Evolutionary conservation across 768 basidiomycete species (phyloP).

Genomic region (Tephrocybe sp.): DNA sequence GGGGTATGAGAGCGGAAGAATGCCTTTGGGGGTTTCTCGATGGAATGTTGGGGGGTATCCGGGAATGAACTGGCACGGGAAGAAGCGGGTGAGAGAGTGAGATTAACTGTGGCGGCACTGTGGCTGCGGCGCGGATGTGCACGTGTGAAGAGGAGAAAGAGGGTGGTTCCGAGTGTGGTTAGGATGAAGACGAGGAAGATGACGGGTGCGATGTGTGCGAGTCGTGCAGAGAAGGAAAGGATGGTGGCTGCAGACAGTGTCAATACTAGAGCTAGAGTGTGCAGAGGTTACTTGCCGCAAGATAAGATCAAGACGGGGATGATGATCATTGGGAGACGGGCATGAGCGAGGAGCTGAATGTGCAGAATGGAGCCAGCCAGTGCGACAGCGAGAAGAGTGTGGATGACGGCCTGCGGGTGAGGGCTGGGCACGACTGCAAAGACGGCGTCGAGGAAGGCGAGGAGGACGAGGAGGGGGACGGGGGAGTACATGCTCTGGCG

Average conservation of each 20-base stretch:
- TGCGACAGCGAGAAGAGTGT: conserved; percentile 5
- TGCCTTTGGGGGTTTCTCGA: conserved; percentile 3
- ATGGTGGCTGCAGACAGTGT: conserved; percentile 9
- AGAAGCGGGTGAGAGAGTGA: not conserved
- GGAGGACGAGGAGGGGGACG: conserved; percentile 10
- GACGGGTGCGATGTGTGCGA: conserved; percentile 9
- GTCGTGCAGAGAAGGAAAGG: conserved; percentile 8
- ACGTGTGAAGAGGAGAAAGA: not conserved
- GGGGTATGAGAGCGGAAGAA: not conserved
- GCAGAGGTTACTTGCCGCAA: not conserved
- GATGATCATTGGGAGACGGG: not conserved
- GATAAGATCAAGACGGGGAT: conserved; percentile 7
- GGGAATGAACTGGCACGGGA: conserved; percentile 3
- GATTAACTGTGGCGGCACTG: conserved; percentile 1
- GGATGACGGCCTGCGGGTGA: conserved; percentile 9
- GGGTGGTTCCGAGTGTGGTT: conserved; percentile 3
- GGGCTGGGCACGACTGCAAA: conserved; percentile 5
- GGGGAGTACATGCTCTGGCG: conserved; percentile 9
- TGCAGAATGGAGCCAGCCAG: conserved; percentile 11
- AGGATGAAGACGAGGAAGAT: conserved; percentile 9
- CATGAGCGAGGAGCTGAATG: conserved; percentile 8
- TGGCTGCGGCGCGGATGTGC: not conserved
- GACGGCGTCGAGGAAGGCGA: conserved; percentile 9
- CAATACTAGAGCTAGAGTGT: not conserved
- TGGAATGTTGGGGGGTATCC: not conserved